These are phyloP conservation scores for Coelastrella sp. DNA, from an alignment of 139 green algal genomes.

Conservation along the genomic window DNA sequence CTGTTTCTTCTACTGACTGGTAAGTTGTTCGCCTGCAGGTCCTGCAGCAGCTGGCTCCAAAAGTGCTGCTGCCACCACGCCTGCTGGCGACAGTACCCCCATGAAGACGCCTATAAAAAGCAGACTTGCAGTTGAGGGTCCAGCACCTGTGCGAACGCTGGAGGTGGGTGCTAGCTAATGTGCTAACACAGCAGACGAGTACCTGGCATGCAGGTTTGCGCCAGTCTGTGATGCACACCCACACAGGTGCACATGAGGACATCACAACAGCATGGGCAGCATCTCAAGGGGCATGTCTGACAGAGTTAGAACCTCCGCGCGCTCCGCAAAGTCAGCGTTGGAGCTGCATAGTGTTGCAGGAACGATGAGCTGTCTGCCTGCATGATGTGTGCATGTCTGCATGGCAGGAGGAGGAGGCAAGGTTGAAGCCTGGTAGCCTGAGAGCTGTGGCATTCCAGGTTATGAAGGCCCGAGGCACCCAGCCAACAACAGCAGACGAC, in stretches of 20 bases:
- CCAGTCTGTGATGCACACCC: too few relatives aligned
- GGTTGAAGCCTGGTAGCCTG: slow-evolving; percentile 63
- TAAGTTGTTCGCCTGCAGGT: too few relatives aligned
- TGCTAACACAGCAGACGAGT: not conserved
- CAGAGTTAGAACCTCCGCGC: too few relatives aligned
- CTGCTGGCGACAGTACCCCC: slow-evolving; percentile 1
- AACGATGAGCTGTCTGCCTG: too few relatives aligned
- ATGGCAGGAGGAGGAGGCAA: slow-evolving; percentile 66
- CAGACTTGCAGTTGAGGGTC: not conserved
- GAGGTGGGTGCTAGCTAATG: not conserved
- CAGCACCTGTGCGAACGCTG: not conserved
- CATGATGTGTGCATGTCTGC: not conserved
- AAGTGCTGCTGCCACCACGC: not conserved
- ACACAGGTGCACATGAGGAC: too few relatives aligned
- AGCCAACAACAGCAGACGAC: slow-evolving; percentile 17
- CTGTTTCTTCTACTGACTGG: too few relatives aligned
- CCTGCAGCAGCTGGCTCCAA: not conserved
- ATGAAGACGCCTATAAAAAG: slow-evolving; percentile 24
- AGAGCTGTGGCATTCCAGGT: slow-evolving; percentile 70
- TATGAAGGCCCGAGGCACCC: slow-evolving; percentile 50
- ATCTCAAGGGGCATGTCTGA: too few relatives aligned
- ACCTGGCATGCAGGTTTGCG: not conserved
- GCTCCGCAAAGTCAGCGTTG: too few relatives aligned
- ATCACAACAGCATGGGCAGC: too few relatives aligned
- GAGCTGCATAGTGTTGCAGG: too few relatives aligned